phyloP scores from a whole-genome alignment of 192 early-diverging fungal species.

The Coemansia nantahalensis region DNA sequence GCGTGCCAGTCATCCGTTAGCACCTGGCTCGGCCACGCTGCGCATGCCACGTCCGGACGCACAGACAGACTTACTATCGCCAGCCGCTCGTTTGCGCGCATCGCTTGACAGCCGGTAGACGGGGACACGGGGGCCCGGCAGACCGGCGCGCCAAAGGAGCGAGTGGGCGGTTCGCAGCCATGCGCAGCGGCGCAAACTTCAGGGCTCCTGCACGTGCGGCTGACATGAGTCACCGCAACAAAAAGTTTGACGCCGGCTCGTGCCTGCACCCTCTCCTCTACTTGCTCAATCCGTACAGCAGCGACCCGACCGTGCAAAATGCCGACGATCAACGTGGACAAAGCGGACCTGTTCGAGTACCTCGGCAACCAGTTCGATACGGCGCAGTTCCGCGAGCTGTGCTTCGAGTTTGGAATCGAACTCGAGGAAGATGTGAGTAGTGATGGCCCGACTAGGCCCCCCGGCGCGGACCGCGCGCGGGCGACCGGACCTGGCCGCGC shows the following conservation, averaged over 20 bases:
- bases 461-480: too few species aligned
- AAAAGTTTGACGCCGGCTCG: too few species aligned
- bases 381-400: slow-evolving; percentile 94
- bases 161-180: too few species aligned
- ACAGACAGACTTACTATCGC: slow-evolving; percentile 30
- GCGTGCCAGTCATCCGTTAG: neutral
- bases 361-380: slow-evolving; percentile 72
- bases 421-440: slow-evolving; percentile 90
- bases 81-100: slow-evolving; percentile 42
- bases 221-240: neutral
- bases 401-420: slow-evolving; percentile 99
- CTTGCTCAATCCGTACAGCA: too few species aligned
- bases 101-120: too few species aligned
- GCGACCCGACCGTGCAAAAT: slow-evolving; percentile 43
- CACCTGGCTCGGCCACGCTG: too few species aligned
- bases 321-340: slow-evolving; percentile 96
- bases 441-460: too few species aligned
- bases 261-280: too few species aligned
- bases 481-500: too few species aligned
- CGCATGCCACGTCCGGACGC: too few species aligned
- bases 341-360: slow-evolving; percentile 77
- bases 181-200: neutral
- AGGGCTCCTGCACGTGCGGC: neutral
- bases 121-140: too few species aligned
- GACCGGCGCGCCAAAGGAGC: too few species aligned